phyloP scores from a whole-genome alignment of 1,139 yeast species.

The Citeromyces hawaiiensis region DNA sequence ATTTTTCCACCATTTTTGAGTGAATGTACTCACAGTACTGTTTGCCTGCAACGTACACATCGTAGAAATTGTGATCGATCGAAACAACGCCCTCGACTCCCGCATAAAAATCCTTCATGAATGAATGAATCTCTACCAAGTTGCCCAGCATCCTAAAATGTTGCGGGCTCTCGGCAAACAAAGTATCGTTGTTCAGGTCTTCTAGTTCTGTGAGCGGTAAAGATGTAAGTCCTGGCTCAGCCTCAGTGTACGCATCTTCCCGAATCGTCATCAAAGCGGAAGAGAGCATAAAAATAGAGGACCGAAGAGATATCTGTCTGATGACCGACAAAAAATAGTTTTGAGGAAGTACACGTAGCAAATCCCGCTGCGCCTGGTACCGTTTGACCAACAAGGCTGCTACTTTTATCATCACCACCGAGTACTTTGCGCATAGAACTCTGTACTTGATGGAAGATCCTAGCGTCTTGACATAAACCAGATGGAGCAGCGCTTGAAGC shows the following conservation, averaged over 20 bases:
- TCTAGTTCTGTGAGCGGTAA: neutral
- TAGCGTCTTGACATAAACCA: neutral
- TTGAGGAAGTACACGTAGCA: neutral
- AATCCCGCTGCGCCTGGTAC: neutral
- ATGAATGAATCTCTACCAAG: neutral
- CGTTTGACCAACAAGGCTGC: neutral
- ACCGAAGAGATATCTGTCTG: neutral
- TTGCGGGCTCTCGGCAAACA: neutral
- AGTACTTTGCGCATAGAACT: neutral
- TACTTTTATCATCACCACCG: neutral
- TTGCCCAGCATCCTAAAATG: neutral
- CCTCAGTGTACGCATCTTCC: neutral
- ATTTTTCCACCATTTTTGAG: neutral
- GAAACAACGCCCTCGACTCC: neutral
- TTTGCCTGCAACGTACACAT: neutral
- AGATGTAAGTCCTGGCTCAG: neutral
- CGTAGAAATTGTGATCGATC: neutral
- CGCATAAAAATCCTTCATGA: neutral
- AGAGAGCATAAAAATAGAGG: neutral
- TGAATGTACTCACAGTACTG: neutral
- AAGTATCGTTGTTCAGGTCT: neutral
- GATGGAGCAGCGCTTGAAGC: neutral
- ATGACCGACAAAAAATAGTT: neutral
- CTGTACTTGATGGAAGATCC: neutral
- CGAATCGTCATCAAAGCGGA: neutral